Base-by-base conservation (phyloP, 306 rosid genomes). In the Quercus engelmannii region DNA sequence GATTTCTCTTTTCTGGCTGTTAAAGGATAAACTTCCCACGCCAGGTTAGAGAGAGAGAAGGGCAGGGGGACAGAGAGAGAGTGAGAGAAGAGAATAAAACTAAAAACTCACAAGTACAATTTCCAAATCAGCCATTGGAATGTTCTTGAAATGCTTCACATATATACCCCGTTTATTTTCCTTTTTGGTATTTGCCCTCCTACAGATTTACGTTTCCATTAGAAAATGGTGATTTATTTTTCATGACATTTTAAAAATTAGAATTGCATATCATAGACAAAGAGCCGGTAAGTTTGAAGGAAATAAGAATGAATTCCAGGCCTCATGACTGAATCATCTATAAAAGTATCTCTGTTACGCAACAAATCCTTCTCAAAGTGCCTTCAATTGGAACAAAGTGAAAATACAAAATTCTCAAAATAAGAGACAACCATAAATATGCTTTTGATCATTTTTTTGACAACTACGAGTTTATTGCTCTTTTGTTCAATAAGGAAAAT, bases 101-200 rank as follows among this genome's bases (percentile, higher is more conserved):
- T 38, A 76, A 71, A 56, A 79, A 87, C 97, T 91, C 89, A 92
- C 98, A 71, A 91, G 97, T 83, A 94, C 97, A 75, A 94, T 88
- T 83, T 94, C 98, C 98, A 94, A 62, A 85, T 94, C 98, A 75
- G 97, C 98, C 98, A 94, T 92, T 59, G 97, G 98, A 79, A 94
- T 94, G 83, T 75, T 88, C 69, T 76, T 88, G 85, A 94, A 94
- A 90, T 94, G 97, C 91, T 94, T 94, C 79, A 94, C 92, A 77
- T 61, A 84, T 86, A 94, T 87, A 82, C 92, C 98, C 25, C 98
- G 80, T 30, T 94, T 94, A 76, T 12, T 2, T 57, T 88, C 81
- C 1, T 85, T 76, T 51, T 74, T 69, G 31, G 90, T 62, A 83
- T 88, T 78, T 7, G 91, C 88, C 85, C 33, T 86, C 93, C 98